Base-by-base conservation (phyloP, 2,329 filamentous ascomycete genomes). In the Penicillium concentricum region DNA sequence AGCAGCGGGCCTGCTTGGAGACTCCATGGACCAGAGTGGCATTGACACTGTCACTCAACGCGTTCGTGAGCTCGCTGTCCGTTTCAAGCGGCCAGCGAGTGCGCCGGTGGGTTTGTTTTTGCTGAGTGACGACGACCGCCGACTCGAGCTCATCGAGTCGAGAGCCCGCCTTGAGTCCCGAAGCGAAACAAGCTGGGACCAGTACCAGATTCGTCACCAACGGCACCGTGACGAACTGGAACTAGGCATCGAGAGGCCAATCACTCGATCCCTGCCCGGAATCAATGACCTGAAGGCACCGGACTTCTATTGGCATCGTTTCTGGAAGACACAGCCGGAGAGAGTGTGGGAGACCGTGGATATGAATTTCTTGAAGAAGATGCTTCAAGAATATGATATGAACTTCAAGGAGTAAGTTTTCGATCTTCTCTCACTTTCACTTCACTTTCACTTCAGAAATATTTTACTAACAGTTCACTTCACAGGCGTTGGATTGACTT, bases 301-400 rank as follows among this genome's bases (percentile, higher is more conserved):
- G 0, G 85, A 89, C 54, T 81, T 82, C 61, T 80, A 79, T 13
- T 82, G 82, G 73, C 72, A 73, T 0, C 69, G 69, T 3, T 88
- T 80, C 74, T 79, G 82, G 34, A 67, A 69, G 1, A 72, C 69
- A 0, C 80, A 85, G 52, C 81, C 83, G 0, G 78, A 84, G 28
- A 80, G 90, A 5, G 83, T 90, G 3, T 78, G 81, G 59, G 90
- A 92, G 64, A 80, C 83, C 0, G 76, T 90, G 3, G 90, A 91
- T 51, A 86, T 87, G 51, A 79, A 79, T 12, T 82, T 78, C 55
- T 72, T 89, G 10, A 76, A 82, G 22, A 81, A 78, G 39, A 71
- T 81, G 1, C 60, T 65, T 5, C 69, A 73, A 15, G 79, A 78
- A 0, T 84, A 80, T 57, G 88, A 92, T 65, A 79, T 82, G 39